Percentiles rank a stretch among this genome's conserved stretches.
These are phyloP conservation scores for Saksenaea vasiformis DNA, from an alignment of 371 early-diverging fungal genomes.

Conservation along the genomic window DNA sequence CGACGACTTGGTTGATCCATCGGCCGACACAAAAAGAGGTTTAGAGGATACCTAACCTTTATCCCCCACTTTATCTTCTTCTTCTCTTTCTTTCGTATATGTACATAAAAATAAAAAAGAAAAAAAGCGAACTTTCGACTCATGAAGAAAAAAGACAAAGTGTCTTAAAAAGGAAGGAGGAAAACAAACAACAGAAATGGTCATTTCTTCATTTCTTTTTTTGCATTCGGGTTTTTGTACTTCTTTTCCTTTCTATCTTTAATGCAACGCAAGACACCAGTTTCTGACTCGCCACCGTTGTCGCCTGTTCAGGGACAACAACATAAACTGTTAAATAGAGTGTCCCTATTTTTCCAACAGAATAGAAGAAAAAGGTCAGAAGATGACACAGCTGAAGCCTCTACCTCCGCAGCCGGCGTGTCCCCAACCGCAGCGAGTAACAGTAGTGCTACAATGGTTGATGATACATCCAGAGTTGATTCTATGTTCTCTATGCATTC, in stretches of 20 bases:
- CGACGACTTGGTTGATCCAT: neutral
- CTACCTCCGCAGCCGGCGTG: neutral
- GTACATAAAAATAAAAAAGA: neutral
- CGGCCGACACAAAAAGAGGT: neutral
- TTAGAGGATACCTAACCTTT: too few relatives aligned
- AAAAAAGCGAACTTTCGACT: neutral
- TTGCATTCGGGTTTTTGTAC: neutral
- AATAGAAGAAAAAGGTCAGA: slow-evolving; percentile 10
- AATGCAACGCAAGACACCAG: slow-evolving; percentile 1
- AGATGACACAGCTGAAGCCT: neutral
- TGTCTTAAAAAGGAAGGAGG: slow-evolving; percentile 8
- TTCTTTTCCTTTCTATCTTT: neutral
- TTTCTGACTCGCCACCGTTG: slow-evolving; percentile 4
- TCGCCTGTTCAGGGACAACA: slow-evolving; percentile 11
- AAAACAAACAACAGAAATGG: slow-evolving; percentile 6
- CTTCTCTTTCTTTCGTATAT: neutral
- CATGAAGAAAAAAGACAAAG: neutral
- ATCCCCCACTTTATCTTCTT: neutral
- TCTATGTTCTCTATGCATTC: slow-evolving; percentile 45
- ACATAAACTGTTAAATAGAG: slow-evolving; percentile 23
- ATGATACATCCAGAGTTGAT: slow-evolving; percentile 20
- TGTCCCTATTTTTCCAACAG: slow-evolving; percentile 17
- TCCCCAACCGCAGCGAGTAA: slow-evolving; percentile 1
- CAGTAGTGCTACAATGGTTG: slow-evolving; percentile 1
- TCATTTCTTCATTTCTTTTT: neutral